A percentile compares a stretch with the other conserved stretches of the same genome.
Evolutionary conservation across 345 rosid species (phyloP).

Genomic region (Corchorus capsularis): DNA sequence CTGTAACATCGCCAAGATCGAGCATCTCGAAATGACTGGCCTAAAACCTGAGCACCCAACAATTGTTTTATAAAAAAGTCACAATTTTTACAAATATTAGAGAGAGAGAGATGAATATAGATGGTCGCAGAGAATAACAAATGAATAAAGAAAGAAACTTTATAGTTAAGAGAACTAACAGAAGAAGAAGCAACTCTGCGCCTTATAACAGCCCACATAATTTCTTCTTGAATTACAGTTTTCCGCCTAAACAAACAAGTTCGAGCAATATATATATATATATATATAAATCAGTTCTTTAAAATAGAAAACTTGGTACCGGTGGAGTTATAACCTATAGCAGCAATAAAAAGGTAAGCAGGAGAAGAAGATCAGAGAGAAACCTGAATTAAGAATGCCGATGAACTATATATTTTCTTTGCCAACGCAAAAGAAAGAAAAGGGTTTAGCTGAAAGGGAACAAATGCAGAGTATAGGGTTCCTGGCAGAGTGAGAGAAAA

Average conservation of each 20-base stretch:
- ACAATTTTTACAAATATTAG: too few species aligned
- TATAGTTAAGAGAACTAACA: constrained; percentile 23
- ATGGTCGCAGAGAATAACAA: too few species aligned
- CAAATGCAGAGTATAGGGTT: constrained; percentile 28
- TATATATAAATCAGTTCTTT: background rate
- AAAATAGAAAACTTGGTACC: too few species aligned
- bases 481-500: too few species aligned
- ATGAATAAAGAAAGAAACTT: background rate
- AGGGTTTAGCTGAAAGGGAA: constrained; percentile 18
- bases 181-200: constrained; percentile 26
- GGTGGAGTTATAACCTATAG: background rate
- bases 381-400: too few species aligned
- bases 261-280: background rate
- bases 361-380: background rate
- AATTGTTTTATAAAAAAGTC: too few species aligned
- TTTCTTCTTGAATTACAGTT: constrained; percentile 7
- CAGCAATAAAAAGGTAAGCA: background rate
- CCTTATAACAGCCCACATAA: constrained; percentile 38
- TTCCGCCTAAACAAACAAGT: background rate
- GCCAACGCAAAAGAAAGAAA: too few species aligned
- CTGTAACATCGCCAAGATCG: constrained; percentile 27
- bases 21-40: constrained; percentile 24
- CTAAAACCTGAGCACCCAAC: constrained; percentile 21
- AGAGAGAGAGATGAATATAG: too few species aligned
- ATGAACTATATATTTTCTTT: too few species aligned